Percentiles rank a stretch among this genome's conserved stretches.
Evolutionary conservation across 805 yeast genomes (phyloP).

Genomic region (Peterozyma xylosa): DNA sequence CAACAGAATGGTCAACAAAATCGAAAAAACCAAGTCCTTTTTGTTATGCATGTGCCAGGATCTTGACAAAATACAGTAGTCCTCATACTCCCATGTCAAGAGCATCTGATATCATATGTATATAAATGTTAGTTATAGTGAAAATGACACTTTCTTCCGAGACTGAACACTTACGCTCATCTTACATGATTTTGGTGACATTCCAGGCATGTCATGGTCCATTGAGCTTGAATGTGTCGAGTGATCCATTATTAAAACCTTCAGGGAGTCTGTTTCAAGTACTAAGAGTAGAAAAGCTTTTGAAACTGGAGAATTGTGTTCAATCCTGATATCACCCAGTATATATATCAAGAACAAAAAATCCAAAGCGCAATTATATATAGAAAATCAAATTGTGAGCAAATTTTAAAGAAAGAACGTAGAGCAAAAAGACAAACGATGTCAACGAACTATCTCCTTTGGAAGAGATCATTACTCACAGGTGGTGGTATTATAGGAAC

Average conservation of each 20-base stretch:
- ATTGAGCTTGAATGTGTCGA: conserved; percentile 5
- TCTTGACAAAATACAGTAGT: conserved; percentile 32
- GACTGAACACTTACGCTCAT: conserved; percentile 6
- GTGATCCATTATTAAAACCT: conserved; percentile 3
- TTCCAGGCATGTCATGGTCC: conserved; percentile 7
- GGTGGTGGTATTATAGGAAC: conserved; percentile 65
- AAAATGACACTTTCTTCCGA: neutral
- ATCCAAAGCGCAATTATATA: neutral
- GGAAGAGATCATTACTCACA: conserved; percentile 23
- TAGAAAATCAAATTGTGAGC: neutral
- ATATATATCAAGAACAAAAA: neutral
- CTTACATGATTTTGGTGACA: conserved; percentile 6
- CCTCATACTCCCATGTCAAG: conserved; percentile 33
- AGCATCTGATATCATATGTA: conserved; percentile 23
- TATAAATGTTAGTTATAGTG: neutral
- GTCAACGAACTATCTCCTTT: conserved; percentile 12
- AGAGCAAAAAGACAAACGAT: neutral
- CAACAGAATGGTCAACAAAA: conserved; percentile 22
- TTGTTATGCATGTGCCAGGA: conserved; percentile 31
- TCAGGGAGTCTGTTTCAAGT: too few species aligned
- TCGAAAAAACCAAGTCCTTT: conserved; percentile 23
- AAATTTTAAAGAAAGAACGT: neutral
- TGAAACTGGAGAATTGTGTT: too few species aligned
- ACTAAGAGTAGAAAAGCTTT: too few species aligned
- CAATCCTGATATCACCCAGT: neutral